Evolutionary conservation across 108 stramenopile genomes (phyloP).

Genomic region (Cyclotella choctawhatcheeana): DNA sequence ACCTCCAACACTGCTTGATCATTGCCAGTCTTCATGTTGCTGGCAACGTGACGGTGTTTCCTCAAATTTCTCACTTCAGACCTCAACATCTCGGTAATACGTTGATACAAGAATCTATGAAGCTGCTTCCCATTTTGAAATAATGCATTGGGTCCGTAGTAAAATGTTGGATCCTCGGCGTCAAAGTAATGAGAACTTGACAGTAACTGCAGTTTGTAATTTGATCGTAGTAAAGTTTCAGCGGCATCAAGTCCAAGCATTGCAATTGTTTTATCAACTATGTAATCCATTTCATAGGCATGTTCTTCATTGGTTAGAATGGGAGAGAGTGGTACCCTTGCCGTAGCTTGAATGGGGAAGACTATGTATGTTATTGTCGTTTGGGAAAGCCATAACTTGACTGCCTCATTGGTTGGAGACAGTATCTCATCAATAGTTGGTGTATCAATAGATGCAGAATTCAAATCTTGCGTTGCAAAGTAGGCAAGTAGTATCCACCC

Average conservation of each 20-base stretch:
- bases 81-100: constrained; percentile 17
- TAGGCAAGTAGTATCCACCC: constrained; percentile 44
- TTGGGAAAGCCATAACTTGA: constrained; percentile 30
- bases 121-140: constrained; percentile 23
- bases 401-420: constrained; percentile 25
- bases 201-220: constrained; percentile 62
- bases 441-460: background rate
- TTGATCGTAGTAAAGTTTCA: constrained; percentile 27
- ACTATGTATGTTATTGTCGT: constrained; percentile 38
- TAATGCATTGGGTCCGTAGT: constrained; percentile 51
- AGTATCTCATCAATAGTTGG: constrained; percentile 21
- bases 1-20: constrained; percentile 7
- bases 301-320: background rate
- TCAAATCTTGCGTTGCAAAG: too few species aligned
- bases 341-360: constrained; percentile 8
- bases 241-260: constrained; percentile 36
- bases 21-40: background rate
- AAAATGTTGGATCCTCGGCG: background rate
- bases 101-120: constrained; percentile 30
- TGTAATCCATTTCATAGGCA: constrained; percentile 7
- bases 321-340: constrained; percentile 1
- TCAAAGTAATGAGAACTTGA: constrained; percentile 38
- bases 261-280: background rate
- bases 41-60: background rate
- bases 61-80: background rate